phyloP scores from a whole-genome alignment of 164 flowering plant species.

The Annona squamosa region DNA sequence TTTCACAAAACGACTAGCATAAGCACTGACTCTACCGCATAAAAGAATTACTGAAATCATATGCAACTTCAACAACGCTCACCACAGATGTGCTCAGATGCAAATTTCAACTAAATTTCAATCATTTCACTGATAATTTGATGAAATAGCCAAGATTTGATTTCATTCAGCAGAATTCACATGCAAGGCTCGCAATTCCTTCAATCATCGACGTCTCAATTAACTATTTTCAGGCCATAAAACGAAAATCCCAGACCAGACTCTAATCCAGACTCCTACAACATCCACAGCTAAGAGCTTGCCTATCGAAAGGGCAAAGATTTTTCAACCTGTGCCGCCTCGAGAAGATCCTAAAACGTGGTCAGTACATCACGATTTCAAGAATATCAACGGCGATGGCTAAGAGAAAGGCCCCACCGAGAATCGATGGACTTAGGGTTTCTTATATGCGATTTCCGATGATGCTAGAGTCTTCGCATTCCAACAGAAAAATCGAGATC shows the following conservation, averaged over 20 bases:
- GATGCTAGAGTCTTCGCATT: background rate
- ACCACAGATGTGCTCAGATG: background rate
- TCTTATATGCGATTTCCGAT: background rate
- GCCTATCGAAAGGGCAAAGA: background rate
- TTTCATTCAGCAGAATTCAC: background rate
- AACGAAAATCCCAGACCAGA: background rate
- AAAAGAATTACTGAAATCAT: background rate
- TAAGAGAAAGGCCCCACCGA: background rate
- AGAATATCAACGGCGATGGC: background rate
- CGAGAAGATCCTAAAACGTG: background rate
- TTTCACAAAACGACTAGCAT: too few relatives aligned
- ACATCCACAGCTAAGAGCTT: background rate
- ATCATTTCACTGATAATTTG: background rate
- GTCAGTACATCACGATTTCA: background rate
- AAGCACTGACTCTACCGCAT: background rate
- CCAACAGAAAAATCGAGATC: background rate
- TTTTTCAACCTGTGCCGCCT: background rate
- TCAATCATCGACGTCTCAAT: background rate
- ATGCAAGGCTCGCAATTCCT: background rate
- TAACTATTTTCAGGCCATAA: background rate
- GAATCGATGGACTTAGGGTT: background rate
- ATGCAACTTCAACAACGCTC: background rate
- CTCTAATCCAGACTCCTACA: background rate
- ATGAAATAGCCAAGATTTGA: background rate
- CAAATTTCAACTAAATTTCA: too few relatives aligned